Conservation (phyloP, 495 filamentous ascomycete species). For the Pseudomonodictys pantanalensis region DNA sequence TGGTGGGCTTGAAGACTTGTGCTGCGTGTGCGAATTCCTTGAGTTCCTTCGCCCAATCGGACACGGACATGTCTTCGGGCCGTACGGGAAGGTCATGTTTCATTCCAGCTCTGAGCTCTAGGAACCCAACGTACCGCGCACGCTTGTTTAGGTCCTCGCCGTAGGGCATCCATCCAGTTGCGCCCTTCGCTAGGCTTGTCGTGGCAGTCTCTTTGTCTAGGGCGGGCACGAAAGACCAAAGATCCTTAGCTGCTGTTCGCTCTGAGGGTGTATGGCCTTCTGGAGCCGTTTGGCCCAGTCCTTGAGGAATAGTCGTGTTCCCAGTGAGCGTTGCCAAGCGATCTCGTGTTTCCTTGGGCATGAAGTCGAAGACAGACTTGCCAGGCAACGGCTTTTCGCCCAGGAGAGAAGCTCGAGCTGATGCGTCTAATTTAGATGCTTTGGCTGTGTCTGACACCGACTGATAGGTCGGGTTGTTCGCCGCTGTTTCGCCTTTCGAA, state of each 20-base stretch:
- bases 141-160: slow-evolving; percentile 76
- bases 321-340: slow-evolving; percentile 74
- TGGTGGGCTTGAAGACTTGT: slow-evolving; percentile 88
- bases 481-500: slow-evolving; percentile 48
- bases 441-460: slow-evolving; percentile 74
- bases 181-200: slow-evolving; percentile 71
- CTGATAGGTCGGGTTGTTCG: slow-evolving; percentile 45
- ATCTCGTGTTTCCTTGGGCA: slow-evolving; percentile 76
- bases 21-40: slow-evolving; percentile 86
- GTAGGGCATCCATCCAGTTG: slow-evolving; percentile 79
- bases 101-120: slow-evolving; percentile 73
- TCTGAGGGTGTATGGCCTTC: slow-evolving; percentile 58
- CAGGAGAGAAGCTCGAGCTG: slow-evolving; percentile 72
- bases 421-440: slow-evolving; percentile 72
- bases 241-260: slow-evolving; percentile 56
- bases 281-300: slow-evolving; percentile 67
- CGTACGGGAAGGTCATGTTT: slow-evolving; percentile 59
- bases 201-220: slow-evolving; percentile 71
- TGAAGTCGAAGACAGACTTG: slow-evolving; percentile 94
- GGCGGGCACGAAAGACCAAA: slow-evolving; percentile 66
- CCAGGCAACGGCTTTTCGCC: slow-evolving; percentile 80
- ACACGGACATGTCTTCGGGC: slow-evolving; percentile 53
- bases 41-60: slow-evolving; percentile 78
- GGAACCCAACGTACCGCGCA: slow-evolving; percentile 70
- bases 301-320: slow-evolving; percentile 71